A percentile compares a stretch with the other conserved stretches of the same genome.
Evolutionary conservation across 2,329 filamentous ascomycete species (phyloP).

Genomic region (Talaromyces sp.): DNA sequence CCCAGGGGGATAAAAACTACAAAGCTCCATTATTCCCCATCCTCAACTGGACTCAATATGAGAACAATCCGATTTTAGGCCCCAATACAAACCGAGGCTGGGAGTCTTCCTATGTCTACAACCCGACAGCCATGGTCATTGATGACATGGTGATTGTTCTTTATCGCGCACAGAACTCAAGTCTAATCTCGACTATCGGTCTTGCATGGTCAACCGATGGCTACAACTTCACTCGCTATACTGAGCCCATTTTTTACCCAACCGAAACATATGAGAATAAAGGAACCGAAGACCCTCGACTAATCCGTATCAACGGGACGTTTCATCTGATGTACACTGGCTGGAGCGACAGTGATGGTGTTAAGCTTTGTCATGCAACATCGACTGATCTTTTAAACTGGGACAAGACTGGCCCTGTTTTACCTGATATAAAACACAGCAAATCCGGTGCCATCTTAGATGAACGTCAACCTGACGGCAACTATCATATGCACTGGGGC

Average conservation of each 20-base stretch:
- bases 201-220: conserved; percentile 34
- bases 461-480: conserved; percentile 23
- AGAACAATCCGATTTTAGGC: conserved; percentile 18
- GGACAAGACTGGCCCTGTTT: conserved; percentile 21
- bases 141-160: conserved; percentile 26
- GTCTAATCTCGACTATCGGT: conserved; percentile 27
- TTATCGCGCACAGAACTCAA: conserved; percentile 31
- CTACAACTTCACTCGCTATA: conserved; percentile 28
- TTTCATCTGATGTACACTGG: conserved; percentile 36
- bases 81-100: conserved; percentile 14
- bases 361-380: conserved; percentile 31
- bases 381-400: conserved; percentile 31
- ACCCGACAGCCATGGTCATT: conserved; percentile 18
- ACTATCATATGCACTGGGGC: conserved; percentile 32
- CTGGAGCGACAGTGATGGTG: conserved; percentile 21
- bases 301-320: conserved; percentile 30
- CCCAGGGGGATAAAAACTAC: conserved; percentile 20
- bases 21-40: conserved; percentile 22
- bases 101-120: conserved; percentile 18
- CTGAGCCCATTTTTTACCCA: conserved; percentile 25
- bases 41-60: conserved; percentile 21
- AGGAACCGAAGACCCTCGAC: conserved; percentile 33
- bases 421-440: conserved; percentile 11
- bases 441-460: conserved; percentile 18
- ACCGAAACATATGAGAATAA: conserved; percentile 28